These are phyloP conservation scores for Parascedosporium putredinis DNA, from an alignment of 2,329 filamentous ascomycete genomes.

Conservation along the genomic window DNA sequence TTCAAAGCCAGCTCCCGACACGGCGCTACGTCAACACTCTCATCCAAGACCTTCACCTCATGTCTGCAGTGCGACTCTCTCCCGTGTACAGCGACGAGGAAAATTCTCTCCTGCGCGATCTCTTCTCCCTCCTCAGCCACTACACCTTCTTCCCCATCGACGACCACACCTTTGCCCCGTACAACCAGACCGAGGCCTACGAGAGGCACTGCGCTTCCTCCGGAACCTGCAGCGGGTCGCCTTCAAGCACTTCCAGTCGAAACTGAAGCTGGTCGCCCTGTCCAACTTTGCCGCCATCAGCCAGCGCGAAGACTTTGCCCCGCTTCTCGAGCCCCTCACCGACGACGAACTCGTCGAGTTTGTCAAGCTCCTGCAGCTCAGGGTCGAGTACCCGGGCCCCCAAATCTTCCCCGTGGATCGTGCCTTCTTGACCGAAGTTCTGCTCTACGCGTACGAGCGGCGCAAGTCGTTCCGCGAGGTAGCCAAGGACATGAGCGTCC, in stretches of 20 bases:
- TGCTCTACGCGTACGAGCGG: constrained; percentile 66
- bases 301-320: constrained; percentile 65
- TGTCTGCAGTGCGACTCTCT: constrained; percentile 69
- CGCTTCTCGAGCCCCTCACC: constrained; percentile 60
- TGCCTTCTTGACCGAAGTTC: constrained; percentile 56
- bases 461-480: constrained; percentile 74
- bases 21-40: constrained; percentile 86
- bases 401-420: constrained; percentile 54
- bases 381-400: constrained; percentile 70
- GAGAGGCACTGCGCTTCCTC: constrained; percentile 68
- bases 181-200: constrained; percentile 62
- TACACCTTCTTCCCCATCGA: constrained; percentile 85
- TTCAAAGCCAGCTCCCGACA: constrained; percentile 89
- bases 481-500: constrained; percentile 56
- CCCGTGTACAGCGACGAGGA: constrained; percentile 65
- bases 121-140: constrained; percentile 70
- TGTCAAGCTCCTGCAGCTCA: constrained; percentile 61
- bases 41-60: constrained; percentile 72
- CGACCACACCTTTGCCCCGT: constrained; percentile 74
- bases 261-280: constrained; percentile 80
- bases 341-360: constrained; percentile 66
- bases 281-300: constrained; percentile 89
- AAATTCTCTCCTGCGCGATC: constrained; percentile 69
- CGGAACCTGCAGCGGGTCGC: constrained; percentile 70
- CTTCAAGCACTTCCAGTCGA: constrained; percentile 76